Conservation (phyloP, 805 yeast species). For the Candida sphagnicola region DNA sequence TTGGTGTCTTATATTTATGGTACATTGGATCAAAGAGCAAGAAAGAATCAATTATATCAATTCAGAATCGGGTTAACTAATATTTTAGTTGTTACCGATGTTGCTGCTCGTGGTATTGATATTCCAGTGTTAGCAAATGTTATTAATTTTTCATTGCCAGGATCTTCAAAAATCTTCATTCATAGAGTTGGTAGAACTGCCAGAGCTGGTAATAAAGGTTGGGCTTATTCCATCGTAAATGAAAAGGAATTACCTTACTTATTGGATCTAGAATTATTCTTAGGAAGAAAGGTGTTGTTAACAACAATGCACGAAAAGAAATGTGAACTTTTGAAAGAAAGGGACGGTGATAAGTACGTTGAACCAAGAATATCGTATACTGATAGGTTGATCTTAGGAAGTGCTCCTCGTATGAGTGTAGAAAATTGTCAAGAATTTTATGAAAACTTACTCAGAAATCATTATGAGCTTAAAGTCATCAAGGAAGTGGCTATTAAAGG, state of each 20-base stretch:
- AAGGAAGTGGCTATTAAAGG: slow-evolving; percentile 78
- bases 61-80: slow-evolving; percentile 83
- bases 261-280: slow-evolving; percentile 82
- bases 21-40: slow-evolving; percentile 89
- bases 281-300: slow-evolving; percentile 75
- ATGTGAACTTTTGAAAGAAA: slow-evolving; percentile 46
- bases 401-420: slow-evolving; percentile 67
- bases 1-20: slow-evolving; percentile 90
- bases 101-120: slow-evolving; percentile 98
- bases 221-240: slow-evolving; percentile 90
- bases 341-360: slow-evolving; percentile 37
- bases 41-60: slow-evolving; percentile 81
- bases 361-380: slow-evolving; percentile 69
- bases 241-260: slow-evolving; percentile 88
- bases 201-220: slow-evolving; percentile 96
- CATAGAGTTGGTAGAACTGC: slow-evolving; percentile 99
- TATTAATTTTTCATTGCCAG: slow-evolving; percentile 84
- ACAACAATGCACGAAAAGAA: slow-evolving; percentile 68
- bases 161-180: slow-evolving; percentile 87
- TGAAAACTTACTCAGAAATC: slow-evolving; percentile 53
- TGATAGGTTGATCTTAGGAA: slow-evolving; percentile 76
- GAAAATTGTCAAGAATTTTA: slow-evolving; percentile 73
- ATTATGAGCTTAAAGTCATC: slow-evolving; percentile 64
- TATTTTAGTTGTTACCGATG: slow-evolving; percentile 94
- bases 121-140: slow-evolving; percentile 95